A percentile compares a stretch with the other conserved stretches of the same genome.
Conservation (phyloP, 2,329 filamentous ascomycete species). For the Pseudogymnoascus sp. region DNA sequence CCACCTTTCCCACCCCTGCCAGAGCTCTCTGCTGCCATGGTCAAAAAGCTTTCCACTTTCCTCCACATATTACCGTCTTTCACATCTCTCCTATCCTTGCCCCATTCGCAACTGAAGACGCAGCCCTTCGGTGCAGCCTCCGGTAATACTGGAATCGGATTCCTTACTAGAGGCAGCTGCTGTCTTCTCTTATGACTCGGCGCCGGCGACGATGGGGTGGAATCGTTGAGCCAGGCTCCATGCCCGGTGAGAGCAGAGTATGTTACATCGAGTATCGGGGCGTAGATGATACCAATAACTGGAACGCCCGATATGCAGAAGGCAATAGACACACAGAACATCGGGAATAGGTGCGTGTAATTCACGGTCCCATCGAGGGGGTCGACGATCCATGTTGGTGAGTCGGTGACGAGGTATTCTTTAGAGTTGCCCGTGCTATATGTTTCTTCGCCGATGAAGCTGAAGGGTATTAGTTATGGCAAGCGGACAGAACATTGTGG, state of each 20-base stretch:
- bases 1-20: conserved; percentile 60
- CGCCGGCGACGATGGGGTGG: conserved; percentile 19
- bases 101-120: conserved; percentile 71
- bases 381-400: conserved; percentile 70
- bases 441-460: conserved; percentile 71
- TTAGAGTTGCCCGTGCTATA: conserved; percentile 63
- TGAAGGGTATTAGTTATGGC: conserved; percentile 26
- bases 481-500: background rate
- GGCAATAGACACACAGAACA: conserved; percentile 74
- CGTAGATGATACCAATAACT: conserved; percentile 64
- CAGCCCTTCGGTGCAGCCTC: conserved; percentile 59
- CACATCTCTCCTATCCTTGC: conserved; percentile 63
- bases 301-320: conserved; percentile 55
- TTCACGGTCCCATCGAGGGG: conserved; percentile 73
- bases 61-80: conserved; percentile 61
- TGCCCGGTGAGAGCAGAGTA: conserved; percentile 60
- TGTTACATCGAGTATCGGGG: conserved; percentile 61
- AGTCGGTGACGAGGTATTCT: conserved; percentile 56
- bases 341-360: conserved; percentile 72
- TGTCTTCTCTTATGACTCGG: conserved; percentile 46
- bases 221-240: conserved; percentile 49
- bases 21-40: conserved; percentile 62
- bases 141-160: conserved; percentile 57
- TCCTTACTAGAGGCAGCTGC: conserved; percentile 54
- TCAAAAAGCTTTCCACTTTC: conserved; percentile 69